Base-by-base conservation (phyloP, 371 early-diverging fungal genomes). In the Mucor racemosus region DNA sequence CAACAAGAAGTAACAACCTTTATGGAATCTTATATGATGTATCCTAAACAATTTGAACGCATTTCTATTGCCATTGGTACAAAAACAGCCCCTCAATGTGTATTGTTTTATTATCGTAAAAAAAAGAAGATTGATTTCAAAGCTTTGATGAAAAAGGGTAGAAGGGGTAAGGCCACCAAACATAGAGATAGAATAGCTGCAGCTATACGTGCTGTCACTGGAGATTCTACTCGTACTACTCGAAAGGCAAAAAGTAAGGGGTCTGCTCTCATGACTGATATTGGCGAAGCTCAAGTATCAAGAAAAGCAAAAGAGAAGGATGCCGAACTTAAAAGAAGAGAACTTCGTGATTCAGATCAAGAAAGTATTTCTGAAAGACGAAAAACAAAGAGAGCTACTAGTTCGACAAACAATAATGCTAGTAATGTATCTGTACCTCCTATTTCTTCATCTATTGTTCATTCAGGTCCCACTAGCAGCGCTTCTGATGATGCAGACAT, bases 1-100 rank as follows among this genome's bases (percentile, higher is more conserved):
- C 86, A 88, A 46, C 84, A 87, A 66, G 97, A 98, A 72, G 87
- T 87, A 21, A 86, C 90, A 4, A 80, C 86, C 0, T 97, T 98
- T 79, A 86, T 89, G 62, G 81, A 88, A 60, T 86, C 88, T 10
- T 92, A 95, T 57, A 84, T 93, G 67, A 84, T 86, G 62, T 91
- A 89, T 66, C 97, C 96, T 0, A 98, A 98, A 72, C 91, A 93
- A 74, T 98, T 98, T 77, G 91, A 89, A 26, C 92, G 91, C 74
- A 96, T 98, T 60, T 86, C 96, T 0, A 75, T 80, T 7, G 84
- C 82, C 11, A 66, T 98, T n/a, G 85, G 84, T 17, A 81, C 85
- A 66, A 98, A 98, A 79, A 88, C 90, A 0, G 87, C 91, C 8
- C 79, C 87, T 19, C 95, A 95, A 65, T 96, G 96, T 69, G 94